Evolutionary conservation across 2,329 filamentous ascomycete species (phyloP).

Genomic region (Neocucurbitaria cava): DNA sequence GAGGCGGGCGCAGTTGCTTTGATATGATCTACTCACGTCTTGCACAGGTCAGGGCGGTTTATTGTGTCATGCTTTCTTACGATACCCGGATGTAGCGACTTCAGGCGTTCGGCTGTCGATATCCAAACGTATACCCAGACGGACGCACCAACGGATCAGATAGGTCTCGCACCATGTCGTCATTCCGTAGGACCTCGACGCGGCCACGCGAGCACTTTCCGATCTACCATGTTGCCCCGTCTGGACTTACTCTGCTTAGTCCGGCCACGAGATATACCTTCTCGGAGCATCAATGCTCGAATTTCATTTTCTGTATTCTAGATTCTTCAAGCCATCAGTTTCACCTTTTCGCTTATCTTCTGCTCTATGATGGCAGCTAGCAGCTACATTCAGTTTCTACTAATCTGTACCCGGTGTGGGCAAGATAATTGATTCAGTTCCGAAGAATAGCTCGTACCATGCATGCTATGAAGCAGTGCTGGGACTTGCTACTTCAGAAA

Average conservation of each 20-base stretch:
- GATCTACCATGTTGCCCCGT: constrained; percentile 11
- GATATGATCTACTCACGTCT: constrained; percentile 20
- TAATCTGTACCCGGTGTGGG: constrained; percentile 37
- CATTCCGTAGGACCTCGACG: constrained; percentile 16
- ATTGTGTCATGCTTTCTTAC: constrained; percentile 7
- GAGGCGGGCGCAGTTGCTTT: constrained; percentile 21
- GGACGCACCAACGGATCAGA: constrained; percentile 13
- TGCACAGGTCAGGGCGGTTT: constrained; percentile 11
- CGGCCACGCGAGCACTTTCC: constrained; percentile 11
- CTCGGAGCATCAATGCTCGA: constrained; percentile 2
- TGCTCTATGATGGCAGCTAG: constrained; percentile 3
- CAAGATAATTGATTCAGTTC: constrained; percentile 14
- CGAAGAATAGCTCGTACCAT: neutral
- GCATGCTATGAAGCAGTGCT: neutral
- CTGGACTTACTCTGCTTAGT: constrained; percentile 1
- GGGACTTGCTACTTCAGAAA: constrained; percentile 10
- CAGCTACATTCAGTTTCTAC: constrained; percentile 3
- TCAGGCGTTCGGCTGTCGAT: constrained; percentile 7
- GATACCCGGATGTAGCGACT: constrained; percentile 14
- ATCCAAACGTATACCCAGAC: constrained; percentile 4
- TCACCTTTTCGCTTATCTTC: constrained; percentile 17
- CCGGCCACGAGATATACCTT: constrained; percentile 3
- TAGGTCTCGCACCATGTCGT: constrained; percentile 20
- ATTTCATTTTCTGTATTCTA: constrained; percentile 25
- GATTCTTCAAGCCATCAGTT: constrained; percentile 24